phyloP scores from a whole-genome alignment of 805 yeast species.

The Grigorovia humatica region DNA sequence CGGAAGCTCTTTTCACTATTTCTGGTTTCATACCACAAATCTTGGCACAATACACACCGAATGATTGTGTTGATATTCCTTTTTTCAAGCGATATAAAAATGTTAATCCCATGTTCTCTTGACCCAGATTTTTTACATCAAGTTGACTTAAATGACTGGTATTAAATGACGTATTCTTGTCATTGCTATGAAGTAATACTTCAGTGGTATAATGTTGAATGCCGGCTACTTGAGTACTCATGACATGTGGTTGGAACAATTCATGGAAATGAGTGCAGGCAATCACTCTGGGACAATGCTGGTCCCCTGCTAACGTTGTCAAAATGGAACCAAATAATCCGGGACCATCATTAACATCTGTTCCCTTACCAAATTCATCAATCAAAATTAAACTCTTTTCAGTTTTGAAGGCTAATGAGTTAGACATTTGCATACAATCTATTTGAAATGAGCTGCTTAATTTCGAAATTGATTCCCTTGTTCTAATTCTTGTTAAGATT shows the following conservation, averaged over 20 bases:
- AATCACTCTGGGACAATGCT: conserved; percentile 22
- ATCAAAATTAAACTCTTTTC: conserved; percentile 35
- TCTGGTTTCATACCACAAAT: conserved; percentile 27
- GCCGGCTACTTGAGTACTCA: conserved; percentile 12
- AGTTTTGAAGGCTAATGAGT: conserved; percentile 33
- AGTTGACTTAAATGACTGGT: not conserved
- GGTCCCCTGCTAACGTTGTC: conserved; percentile 12
- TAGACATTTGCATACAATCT: conserved; percentile 37
- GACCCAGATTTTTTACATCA: not conserved
- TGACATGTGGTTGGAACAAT: conserved; percentile 23
- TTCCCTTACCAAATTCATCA: conserved; percentile 49
- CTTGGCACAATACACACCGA: conserved; percentile 35
- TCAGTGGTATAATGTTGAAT: conserved; percentile 31
- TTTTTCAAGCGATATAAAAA: conserved; percentile 28
- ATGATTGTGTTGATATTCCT: conserved; percentile 29
- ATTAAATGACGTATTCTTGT: not conserved
- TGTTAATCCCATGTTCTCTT: conserved; percentile 15
- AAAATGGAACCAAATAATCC: conserved; percentile 34
- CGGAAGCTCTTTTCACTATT: conserved; percentile 28
- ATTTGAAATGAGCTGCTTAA: conserved; percentile 40
- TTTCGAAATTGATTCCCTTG: conserved; percentile 32
- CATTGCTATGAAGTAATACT: conserved; percentile 14
- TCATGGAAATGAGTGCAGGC: conserved; percentile 38
- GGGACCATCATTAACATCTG: conserved; percentile 38
- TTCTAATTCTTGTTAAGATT: conserved; percentile 36